Base-by-base conservation (phyloP, 2,329 filamentous ascomycete genomes). In the Acarospora socialis region DNA sequence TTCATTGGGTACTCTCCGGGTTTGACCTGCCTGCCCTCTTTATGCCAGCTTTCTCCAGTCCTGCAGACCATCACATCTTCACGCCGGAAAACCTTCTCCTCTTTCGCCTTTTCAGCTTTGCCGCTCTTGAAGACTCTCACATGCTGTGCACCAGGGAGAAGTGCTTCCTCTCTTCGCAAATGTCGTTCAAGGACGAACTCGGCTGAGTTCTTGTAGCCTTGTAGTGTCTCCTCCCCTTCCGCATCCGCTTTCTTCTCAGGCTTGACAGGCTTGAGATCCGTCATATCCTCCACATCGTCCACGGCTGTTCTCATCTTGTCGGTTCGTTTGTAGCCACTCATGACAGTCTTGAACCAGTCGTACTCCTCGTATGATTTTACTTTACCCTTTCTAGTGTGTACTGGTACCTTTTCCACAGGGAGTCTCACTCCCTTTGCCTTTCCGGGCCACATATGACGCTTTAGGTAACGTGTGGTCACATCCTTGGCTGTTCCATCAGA, bases 21-120 rank as follows among this genome's bases (percentile, higher is more conserved):
- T 16, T 70, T 67, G 3, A 90, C 74, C 16, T 75, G 77, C 7
- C 87, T 72, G 0, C 90, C 90, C 61, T 94, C 87, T 52, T 94
- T 94, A 52, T 95, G 90, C 90, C 90, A 98, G 1, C 82, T 93
- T 52, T 98, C 90, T 2, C 81, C 79, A 17, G 82, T 92, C 54
- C 93, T 86, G 52, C 92, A 92, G 22, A 70, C 66, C 2, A 86
- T 73, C 0, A 95, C 73, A 43, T 95, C 86, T 32, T 70, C 68
- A 20, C 87, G 75, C 1, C 67, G 67, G 49, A 74, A 95, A 0
- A 95, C 83, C 1, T 81, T 75, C 50, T 93, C 83, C 36, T 81
- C 71, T 26, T 77, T 78, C 3, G 68, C 58, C 28, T 77, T 78
- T 26, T 73, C 72, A 9, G 77, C 79, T 54, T 87, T 93, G 7